A percentile compares a stretch with the other conserved stretches of the same genome.
Conservation (phyloP, 495 filamentous ascomycete genomes). For the Trichoderma virens region DNA sequence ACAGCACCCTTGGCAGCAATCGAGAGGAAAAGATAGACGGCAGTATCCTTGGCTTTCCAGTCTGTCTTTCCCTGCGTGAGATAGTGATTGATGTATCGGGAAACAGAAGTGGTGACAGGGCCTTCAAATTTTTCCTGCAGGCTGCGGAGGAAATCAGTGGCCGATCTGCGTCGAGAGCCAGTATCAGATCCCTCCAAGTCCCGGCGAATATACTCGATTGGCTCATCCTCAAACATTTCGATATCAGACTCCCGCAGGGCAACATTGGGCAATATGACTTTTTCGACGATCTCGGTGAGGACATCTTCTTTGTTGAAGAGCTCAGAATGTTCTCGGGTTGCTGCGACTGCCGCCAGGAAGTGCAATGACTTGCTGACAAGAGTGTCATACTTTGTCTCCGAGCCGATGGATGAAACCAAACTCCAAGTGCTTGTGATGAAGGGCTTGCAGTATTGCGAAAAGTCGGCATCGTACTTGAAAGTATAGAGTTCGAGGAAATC, state of each 20-base stretch:
- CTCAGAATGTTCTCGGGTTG: slow-evolving; percentile 64
- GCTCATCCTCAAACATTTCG: slow-evolving; percentile 95
- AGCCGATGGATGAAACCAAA: slow-evolving; percentile 75
- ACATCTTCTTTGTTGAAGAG: slow-evolving; percentile 75
- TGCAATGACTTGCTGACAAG: slow-evolving; percentile 91
- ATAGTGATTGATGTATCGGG: slow-evolving; percentile 77
- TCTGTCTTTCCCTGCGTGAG: slow-evolving; percentile 57
- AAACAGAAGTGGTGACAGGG: slow-evolving; percentile 72
- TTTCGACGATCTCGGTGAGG: slow-evolving; percentile 78
- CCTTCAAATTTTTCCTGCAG: slow-evolving; percentile 81
- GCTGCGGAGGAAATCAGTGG: slow-evolving; percentile 85
- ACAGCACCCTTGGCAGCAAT: slow-evolving; percentile 85
- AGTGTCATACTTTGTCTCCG: slow-evolving; percentile 87
- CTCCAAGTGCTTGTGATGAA: slow-evolving; percentile 89
- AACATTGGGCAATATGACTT: slow-evolving; percentile 90
- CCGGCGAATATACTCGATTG: slow-evolving; percentile 94
- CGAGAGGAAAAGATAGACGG: slow-evolving; percentile 87
- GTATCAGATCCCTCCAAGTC: slow-evolving; percentile 95
- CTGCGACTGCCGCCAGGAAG: slow-evolving; percentile 84
- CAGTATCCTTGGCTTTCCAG: slow-evolving; percentile 97
- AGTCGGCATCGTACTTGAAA: slow-evolving; percentile 90
- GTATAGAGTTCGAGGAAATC: slow-evolving; percentile 79
- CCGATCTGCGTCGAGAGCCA: slow-evolving; percentile 82
- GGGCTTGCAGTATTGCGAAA: slow-evolving; percentile 63
- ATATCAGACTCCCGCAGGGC: slow-evolving; percentile 84